Percentiles rank a stretch among this genome's conserved stretches.
These are phyloP conservation scores for Ustilago bromivora DNA, from an alignment of 1,284 basidiomycete species.

Conservation along the genomic window DNA sequence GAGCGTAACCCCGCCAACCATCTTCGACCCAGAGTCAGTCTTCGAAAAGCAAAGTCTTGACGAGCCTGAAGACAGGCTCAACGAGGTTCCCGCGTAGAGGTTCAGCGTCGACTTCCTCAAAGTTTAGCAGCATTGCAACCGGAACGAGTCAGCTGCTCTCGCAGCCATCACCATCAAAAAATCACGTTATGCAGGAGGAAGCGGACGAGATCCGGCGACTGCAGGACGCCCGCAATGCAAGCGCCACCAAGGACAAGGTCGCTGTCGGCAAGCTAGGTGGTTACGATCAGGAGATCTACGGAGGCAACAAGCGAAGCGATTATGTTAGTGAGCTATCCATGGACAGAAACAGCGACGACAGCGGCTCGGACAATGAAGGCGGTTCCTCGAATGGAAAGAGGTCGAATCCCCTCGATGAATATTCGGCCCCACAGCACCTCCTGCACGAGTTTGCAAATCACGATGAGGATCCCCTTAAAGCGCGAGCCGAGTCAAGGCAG, in stretches of 20 bases:
- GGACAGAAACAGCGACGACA: conserved; percentile 31
- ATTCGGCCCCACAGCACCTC: conserved; percentile 90
- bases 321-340: conserved; percentile 60
- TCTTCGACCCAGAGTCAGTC: no score
- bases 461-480: conserved; percentile 90
- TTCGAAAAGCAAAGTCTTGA: no score
- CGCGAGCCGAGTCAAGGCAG: conserved; percentile 90
- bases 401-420: conserved; percentile 66
- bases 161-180: not conserved
- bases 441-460: conserved; percentile 94
- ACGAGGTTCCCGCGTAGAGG: not conserved
- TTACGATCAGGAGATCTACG: conserved; percentile 59
- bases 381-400: conserved; percentile 22
- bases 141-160: no score
- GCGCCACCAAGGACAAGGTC: conserved; percentile 39
- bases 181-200: conserved; percentile 46
- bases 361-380: conserved; percentile 49
- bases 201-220: conserved; percentile 53
- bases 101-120: not conserved
- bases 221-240: conserved; percentile 50
- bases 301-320: conserved; percentile 43
- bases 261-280: conserved; percentile 51
- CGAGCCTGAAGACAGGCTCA: no score
- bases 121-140: no score
- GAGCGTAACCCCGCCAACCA: no score